These are phyloP conservation scores for Pyrenochaeta sp. DNA, from an alignment of 2,329 filamentous ascomycete species.

Conservation along the genomic window DNA sequence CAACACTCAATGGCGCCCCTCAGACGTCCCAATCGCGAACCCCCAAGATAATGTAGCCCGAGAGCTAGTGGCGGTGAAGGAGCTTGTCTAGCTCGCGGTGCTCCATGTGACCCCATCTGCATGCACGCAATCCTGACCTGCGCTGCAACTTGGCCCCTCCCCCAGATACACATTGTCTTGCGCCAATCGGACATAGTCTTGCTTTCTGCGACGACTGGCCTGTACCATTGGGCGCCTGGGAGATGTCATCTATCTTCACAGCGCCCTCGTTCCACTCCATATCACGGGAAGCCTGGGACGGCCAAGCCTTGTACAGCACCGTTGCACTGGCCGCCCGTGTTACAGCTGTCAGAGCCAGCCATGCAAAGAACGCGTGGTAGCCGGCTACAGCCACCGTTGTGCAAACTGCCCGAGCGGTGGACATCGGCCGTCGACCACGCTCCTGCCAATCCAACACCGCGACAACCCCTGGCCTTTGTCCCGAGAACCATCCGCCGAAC, in stretches of 20 bases:
- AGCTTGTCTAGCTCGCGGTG: conserved; percentile 22
- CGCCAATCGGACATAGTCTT: background rate
- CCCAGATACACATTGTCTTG: background rate
- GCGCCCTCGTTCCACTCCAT: background rate
- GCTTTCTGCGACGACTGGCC: background rate
- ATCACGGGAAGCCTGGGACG: background rate
- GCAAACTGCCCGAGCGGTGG: conserved; percentile 21
- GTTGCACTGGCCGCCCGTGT: conserved; percentile 30
- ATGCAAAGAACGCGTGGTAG: conserved; percentile 40
- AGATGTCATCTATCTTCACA: background rate
- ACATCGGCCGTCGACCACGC: conserved; percentile 7
- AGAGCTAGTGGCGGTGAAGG: conserved; percentile 31
- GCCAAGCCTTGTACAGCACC: background rate
- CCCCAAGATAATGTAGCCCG: conserved; percentile 10
- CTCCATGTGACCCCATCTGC: conserved; percentile 23
- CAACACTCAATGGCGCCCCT: conserved; percentile 26
- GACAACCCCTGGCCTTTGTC: conserved; percentile 14
- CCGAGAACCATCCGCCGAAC: conserved; percentile 39
- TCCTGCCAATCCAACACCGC: conserved; percentile 4
- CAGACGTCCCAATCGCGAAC: conserved; percentile 30
- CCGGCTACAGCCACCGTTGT: conserved; percentile 25
- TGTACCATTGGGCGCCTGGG: background rate
- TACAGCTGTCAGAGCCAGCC: conserved; percentile 44
- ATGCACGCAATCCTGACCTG: conserved; percentile 26
- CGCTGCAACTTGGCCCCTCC: conserved; percentile 1